Conservation (phyloP, 1,139 yeast species). For the Kodamaea derodonti region DNA sequence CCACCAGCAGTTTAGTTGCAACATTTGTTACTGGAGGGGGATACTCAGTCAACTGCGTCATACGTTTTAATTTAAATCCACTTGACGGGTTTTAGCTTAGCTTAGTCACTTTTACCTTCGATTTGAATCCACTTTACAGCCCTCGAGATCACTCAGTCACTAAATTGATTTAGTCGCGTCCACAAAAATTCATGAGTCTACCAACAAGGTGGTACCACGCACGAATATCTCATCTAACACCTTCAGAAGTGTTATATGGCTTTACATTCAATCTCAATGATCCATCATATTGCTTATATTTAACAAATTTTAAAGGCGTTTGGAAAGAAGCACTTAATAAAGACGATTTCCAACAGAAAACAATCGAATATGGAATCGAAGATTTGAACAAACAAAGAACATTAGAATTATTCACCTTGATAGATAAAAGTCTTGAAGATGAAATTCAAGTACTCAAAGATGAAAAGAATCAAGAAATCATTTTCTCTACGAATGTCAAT, state of each 20-base stretch:
- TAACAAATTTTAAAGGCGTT: conserved; percentile 25
- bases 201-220: conserved; percentile 1
- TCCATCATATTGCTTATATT: conserved; percentile 20
- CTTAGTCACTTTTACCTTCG: no score
- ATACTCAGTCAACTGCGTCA: no score
- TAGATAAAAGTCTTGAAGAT: not conserved
- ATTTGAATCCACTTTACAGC: no score
- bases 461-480: not conserved
- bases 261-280: conserved; percentile 1
- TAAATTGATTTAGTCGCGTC: no score
- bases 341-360: conserved; percentile 15
- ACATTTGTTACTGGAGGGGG: no score
- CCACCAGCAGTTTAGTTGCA: no score
- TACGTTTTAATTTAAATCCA: no score
- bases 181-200: not conserved
- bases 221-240: not conserved
- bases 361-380: conserved; percentile 23
- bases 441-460: not conserved
- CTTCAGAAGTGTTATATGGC: conserved; percentile 3
- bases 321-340: conserved; percentile 25
- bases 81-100: no score
- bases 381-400: conserved; percentile 14
- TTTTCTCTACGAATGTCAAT: conserved; percentile 3
- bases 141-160: no score
- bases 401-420: conserved; percentile 8